A percentile compares a stretch with the other conserved stretches of the same genome.
These are phyloP conservation scores for Parasarocladium wereldwijsianum DNA, from an alignment of 2,329 filamentous ascomycete genomes.

Conservation along the genomic window DNA sequence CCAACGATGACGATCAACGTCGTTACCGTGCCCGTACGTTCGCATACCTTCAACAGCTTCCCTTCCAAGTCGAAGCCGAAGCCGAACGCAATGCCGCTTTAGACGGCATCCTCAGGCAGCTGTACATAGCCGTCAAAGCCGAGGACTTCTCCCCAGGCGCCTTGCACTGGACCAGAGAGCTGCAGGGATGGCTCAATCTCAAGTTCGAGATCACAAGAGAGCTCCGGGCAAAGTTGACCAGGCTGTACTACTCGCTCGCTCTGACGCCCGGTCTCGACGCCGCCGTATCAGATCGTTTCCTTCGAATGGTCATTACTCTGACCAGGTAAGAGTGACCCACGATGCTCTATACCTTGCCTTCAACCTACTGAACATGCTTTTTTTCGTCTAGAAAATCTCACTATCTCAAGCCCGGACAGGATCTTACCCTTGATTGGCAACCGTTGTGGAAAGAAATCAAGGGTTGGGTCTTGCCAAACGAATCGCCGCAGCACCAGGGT, in stretches of 20 bases:
- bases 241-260: conserved; percentile 86
- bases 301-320: conserved; percentile 89
- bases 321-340: conserved; percentile 62
- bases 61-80: conserved; percentile 76
- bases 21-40: conserved; percentile 80
- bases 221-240: conserved; percentile 69
- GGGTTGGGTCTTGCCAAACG: conserved; percentile 71
- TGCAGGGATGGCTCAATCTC: conserved; percentile 85
- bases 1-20: conserved; percentile 37
- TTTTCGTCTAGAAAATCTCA: conserved; percentile 61
- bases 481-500: conserved; percentile 53
- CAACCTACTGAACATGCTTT: neutral
- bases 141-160: conserved; percentile 91
- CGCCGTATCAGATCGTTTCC: conserved; percentile 72
- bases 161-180: conserved; percentile 92
- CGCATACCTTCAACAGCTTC: conserved; percentile 80
- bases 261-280: conserved; percentile 81
- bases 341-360: too few relatives aligned
- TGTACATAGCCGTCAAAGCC: conserved; percentile 81
- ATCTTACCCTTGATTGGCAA: conserved; percentile 84
- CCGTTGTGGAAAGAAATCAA: conserved; percentile 90
- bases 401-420: conserved; percentile 80
- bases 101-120: conserved; percentile 77
- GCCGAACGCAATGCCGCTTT: conserved; percentile 63
- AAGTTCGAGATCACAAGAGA: conserved; percentile 93